A percentile compares a stretch with the other conserved stretches of the same genome.
These are phyloP conservation scores for Xylaria sp. DNA, from an alignment of 2,329 filamentous ascomycete species.

Conservation along the genomic window DNA sequence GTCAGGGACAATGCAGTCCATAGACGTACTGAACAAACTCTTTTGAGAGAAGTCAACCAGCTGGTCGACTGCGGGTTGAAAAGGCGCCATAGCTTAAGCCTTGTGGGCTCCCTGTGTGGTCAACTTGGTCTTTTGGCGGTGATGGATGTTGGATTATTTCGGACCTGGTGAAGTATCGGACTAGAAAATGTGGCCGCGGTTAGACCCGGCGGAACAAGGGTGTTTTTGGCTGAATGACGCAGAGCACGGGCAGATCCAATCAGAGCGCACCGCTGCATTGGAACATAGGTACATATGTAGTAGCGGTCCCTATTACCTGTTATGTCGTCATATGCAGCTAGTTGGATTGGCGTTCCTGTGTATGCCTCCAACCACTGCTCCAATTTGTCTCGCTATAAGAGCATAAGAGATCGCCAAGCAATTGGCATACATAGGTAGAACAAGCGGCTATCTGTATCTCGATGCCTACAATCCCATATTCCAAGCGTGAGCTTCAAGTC, in stretches of 20 bases:
- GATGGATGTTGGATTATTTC: conserved; percentile 15
- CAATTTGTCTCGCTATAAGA: not conserved
- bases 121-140: conserved; percentile 4
- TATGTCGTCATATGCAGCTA: conserved; percentile 31
- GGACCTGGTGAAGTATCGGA: not conserved
- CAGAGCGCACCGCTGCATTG: conserved; percentile 6
- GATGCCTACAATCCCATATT: not conserved
- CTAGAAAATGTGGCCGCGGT: conserved; percentile 22
- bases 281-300: conserved; percentile 1
- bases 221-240: conserved; percentile 24
- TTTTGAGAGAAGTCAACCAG: conserved; percentile 73
- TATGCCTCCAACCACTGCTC: not conserved
- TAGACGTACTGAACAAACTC: conserved; percentile 70
- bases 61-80: conserved; percentile 52
- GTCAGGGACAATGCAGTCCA: not conserved
- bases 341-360: not conserved
- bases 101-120: conserved; percentile 14
- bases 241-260: conserved; percentile 8
- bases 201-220: conserved; percentile 24
- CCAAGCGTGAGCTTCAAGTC: not conserved
- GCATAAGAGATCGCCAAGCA: not conserved
- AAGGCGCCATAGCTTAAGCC: conserved; percentile 51
- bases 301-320: conserved; percentile 1
- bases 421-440: not conserved
- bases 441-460: not conserved